Evolutionary conservation across 2,329 filamentous ascomycete genomes (phyloP).

Genomic region (Dothideomycetidae sp.): DNA sequence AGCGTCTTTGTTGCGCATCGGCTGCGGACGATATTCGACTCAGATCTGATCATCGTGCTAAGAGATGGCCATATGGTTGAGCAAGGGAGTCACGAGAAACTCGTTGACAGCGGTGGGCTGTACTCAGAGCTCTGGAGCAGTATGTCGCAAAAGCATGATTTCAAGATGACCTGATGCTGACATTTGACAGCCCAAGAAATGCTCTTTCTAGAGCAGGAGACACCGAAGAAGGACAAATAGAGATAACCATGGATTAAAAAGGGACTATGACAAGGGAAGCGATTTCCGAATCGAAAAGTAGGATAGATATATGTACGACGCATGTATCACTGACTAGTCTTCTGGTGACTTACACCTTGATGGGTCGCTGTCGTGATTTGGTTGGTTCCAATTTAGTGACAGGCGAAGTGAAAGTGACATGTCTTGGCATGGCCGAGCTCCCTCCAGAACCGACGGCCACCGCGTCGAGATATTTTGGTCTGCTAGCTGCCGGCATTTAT

Average conservation of each 20-base stretch:
- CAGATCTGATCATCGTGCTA: constrained; percentile 80
- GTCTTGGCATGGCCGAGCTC: too few relatives aligned
- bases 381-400: too few relatives aligned
- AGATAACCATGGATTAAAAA: too few relatives aligned
- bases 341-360: constrained; percentile 1
- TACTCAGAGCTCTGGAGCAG: constrained; percentile 87
- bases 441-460: too few relatives aligned
- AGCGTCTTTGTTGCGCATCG: constrained; percentile 93
- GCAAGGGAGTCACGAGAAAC: constrained; percentile 69
- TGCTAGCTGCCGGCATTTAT: neutral
- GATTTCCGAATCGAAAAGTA: too few relatives aligned
- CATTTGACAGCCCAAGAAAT: constrained; percentile 23
- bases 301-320: too few relatives aligned
- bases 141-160: constrained; percentile 22
- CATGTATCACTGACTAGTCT: neutral
- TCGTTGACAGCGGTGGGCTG: constrained; percentile 64
- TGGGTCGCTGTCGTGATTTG: too few relatives aligned
- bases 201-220: constrained; percentile 23
- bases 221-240: neutral
- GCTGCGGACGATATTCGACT: constrained; percentile 83
- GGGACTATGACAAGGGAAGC: too few relatives aligned
- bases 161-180: neutral
- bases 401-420: too few relatives aligned
- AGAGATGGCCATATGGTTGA: constrained; percentile 76
- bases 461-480: too few relatives aligned